phyloP scores from a whole-genome alignment of 2,329 filamentous ascomycete genomes.

The Pyricularia sp. region DNA sequence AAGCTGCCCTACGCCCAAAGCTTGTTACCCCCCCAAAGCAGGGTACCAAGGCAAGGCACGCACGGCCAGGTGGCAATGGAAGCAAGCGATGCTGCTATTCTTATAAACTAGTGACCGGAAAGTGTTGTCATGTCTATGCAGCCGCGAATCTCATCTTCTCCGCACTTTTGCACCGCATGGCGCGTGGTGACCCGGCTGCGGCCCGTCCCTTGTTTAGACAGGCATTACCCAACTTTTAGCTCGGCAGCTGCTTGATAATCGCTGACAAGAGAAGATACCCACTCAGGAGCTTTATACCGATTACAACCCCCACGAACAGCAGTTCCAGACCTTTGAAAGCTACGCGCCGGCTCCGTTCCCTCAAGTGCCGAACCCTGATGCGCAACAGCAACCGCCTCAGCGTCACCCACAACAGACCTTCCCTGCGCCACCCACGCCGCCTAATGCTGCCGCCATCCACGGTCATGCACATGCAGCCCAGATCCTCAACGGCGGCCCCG shows the following conservation, averaged over 20 bases:
- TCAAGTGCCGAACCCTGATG: conserved; percentile 11
- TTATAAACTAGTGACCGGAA: neutral
- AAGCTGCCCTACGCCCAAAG: neutral
- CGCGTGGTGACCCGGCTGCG: neutral
- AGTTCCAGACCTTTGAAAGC: conserved; percentile 34
- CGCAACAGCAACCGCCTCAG: conserved; percentile 9
- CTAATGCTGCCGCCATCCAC: conserved; percentile 20
- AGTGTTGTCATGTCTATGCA: neutral
- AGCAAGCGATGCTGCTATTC: neutral
- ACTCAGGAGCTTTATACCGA: conserved; percentile 36
- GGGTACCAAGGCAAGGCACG: neutral
- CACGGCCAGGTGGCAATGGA: neutral
- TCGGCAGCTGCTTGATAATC: neutral
- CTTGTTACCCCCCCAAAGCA: neutral
- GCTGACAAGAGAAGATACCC: neutral
- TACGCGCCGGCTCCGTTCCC: conserved; percentile 28
- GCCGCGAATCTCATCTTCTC: neutral
- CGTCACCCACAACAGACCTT: conserved; percentile 16
- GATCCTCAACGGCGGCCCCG: conserved; percentile 10
- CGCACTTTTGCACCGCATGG: neutral
- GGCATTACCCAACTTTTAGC: neutral
- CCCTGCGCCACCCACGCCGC: conserved; percentile 38
- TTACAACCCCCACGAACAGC: conserved; percentile 27
- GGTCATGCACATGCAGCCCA: conserved; percentile 14
- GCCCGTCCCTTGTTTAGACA: neutral